Percentiles rank a stretch among this genome's conserved stretches.
Evolutionary conservation across 2,329 filamentous ascomycete species (phyloP).

Genomic region (Claviceps sp.): DNA sequence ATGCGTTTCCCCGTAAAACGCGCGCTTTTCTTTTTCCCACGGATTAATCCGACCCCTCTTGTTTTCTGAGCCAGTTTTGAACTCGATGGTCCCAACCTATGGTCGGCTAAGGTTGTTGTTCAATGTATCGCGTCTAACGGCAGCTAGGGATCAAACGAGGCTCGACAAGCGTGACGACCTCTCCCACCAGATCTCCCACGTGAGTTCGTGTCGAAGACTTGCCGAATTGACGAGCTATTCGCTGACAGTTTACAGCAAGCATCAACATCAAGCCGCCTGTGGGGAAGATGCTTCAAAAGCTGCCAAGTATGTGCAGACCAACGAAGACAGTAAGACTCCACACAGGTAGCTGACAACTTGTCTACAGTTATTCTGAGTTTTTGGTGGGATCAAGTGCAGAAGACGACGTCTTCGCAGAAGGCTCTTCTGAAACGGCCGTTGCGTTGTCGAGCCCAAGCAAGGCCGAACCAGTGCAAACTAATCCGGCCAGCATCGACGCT

Average conservation of each 20-base stretch:
- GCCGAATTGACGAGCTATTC: background rate
- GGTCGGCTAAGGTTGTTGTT: background rate
- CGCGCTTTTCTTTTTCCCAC: background rate
- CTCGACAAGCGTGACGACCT: slow-evolving; percentile 1
- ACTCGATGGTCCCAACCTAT: background rate
- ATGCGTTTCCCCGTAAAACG: background rate
- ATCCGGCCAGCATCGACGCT: slow-evolving; percentile 25
- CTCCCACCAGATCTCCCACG: slow-evolving; percentile 1
- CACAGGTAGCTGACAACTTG: background rate
- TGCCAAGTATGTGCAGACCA: slow-evolving; percentile 3
- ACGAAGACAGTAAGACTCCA: background rate
- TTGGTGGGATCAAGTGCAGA: slow-evolving; percentile 9
- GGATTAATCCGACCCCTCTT: background rate
- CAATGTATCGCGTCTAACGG: background rate
- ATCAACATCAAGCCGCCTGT: slow-evolving; percentile 4
- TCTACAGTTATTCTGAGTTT: slow-evolving; percentile 5
- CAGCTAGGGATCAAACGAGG: slow-evolving; percentile 1
- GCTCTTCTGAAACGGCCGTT: background rate
- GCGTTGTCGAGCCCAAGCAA: background rate
- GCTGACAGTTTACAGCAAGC: slow-evolving; percentile 1
- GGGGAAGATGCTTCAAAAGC: slow-evolving; percentile 5
- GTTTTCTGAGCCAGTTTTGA: background rate
- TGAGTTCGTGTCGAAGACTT: background rate
- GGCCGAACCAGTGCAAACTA: slow-evolving; percentile 1
- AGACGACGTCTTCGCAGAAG: slow-evolving; percentile 10